Base-by-base conservation (phyloP, 805 yeast genomes). In the Grigorovia jiainica region DNA sequence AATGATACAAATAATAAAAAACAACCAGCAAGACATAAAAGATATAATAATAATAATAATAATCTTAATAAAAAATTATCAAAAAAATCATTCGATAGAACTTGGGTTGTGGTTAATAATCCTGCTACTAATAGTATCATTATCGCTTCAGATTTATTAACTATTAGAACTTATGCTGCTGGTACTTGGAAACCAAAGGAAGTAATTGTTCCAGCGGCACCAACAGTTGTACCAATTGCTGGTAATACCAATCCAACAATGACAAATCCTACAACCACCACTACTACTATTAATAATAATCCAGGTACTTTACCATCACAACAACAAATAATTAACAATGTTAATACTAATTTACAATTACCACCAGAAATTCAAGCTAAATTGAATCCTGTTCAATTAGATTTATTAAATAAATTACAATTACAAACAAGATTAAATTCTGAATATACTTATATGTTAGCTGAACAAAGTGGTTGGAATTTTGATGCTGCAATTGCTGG, bases 401-500 rank as follows among this genome's bases (percentile, higher is more conserved):
- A 79, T 44, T 61, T 86, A 7, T 70, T 85, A 16, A 71, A 74
- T 19, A 80, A 74, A 53, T 64, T 90, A 19, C 76, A 82, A 62
- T 58, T 72, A 23, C 86, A 82, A 48, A 89, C 97, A 0, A 76
- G 78, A 38, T 67, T 89, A 49, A 87, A 75, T 49, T 68, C 84
- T 11, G 83, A 84, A 53, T 89, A 79, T 60, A 84, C 90, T 0
- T 65, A 79, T 24, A 76, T 89, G 84, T 72, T 92, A 31, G 82
- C 87, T 45, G 87, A 87, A 58, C 95, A 87, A 61, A 86, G 95
- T 54, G 73, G 76, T 41, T 89, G 94, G 89, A 82, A 84, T 60
- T 80, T 76, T 51, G 78, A 75, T 23, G 71, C 67, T 41, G 90
- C 95, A 21, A 66, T 76, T 11, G 70, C 70, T 35, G 80, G 84